These are phyloP conservation scores for Colletotrichum sp. DNA, from an alignment of 2,329 filamentous ascomycete genomes.

Conservation along the genomic window DNA sequence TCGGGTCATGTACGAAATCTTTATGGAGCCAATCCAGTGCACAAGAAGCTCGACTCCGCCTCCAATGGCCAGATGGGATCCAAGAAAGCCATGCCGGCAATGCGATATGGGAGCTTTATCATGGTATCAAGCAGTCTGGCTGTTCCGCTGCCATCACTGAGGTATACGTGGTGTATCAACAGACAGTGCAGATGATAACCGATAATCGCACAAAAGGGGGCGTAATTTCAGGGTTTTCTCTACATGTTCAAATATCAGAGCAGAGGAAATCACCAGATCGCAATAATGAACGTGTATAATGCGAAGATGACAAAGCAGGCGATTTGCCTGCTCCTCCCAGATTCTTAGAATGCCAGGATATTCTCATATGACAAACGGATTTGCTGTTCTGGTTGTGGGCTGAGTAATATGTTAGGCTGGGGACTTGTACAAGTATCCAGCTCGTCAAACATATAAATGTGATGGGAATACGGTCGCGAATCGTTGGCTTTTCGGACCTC, in stretches of 20 bases:
- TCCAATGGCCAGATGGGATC: background rate
- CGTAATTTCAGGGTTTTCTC: too few relatives aligned
- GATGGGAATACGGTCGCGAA: background rate
- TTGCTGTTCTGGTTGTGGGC: too few relatives aligned
- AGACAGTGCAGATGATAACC: background rate
- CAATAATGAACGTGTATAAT: too few relatives aligned
- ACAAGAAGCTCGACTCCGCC: too few relatives aligned
- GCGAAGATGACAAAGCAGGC: too few relatives aligned
- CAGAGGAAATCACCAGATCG: too few relatives aligned
- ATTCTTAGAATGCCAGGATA: too few relatives aligned
- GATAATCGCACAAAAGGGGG: rapidly evolving
- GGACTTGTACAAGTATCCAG: background rate
- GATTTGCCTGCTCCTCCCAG: too few relatives aligned
- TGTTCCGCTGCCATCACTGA: background rate
- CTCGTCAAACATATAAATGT: background rate
- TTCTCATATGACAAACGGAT: too few relatives aligned
- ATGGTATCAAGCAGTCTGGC: background rate
- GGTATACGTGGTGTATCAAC: background rate
- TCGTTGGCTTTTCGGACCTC: background rate
- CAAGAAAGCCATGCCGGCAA: background rate
- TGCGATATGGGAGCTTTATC: background rate
- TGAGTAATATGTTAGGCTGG: too few relatives aligned
- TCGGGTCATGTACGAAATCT: background rate
- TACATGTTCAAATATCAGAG: too few relatives aligned
- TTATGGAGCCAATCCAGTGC: background rate